These are phyloP conservation scores for Xylariomycetidae sp. DNA, from an alignment of 2,329 filamentous ascomycete species.

Conservation along the genomic window DNA sequence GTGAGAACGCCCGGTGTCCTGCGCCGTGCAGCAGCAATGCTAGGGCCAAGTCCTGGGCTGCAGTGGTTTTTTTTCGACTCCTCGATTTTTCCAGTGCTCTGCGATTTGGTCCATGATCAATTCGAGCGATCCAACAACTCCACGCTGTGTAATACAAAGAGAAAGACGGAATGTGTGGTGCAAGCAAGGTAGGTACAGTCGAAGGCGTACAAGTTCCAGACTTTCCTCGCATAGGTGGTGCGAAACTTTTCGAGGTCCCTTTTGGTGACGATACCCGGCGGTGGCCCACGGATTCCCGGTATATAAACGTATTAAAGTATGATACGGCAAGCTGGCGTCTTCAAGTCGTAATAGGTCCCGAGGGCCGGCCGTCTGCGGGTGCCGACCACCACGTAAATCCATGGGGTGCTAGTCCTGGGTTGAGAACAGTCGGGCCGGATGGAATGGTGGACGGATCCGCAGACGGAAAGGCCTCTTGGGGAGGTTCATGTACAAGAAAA, in stretches of 20 bases:
- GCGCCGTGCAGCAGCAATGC: constrained; percentile 26
- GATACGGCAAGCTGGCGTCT: too few relatives aligned
- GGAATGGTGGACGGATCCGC: too few relatives aligned
- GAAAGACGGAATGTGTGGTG: constrained; percentile 15
- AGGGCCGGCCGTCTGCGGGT: too few relatives aligned
- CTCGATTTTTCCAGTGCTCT: constrained; percentile 16
- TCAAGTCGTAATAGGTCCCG: too few relatives aligned
- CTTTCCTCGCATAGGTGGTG: constrained; percentile 10
- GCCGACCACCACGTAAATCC: too few relatives aligned
- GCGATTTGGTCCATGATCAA: constrained; percentile 17
- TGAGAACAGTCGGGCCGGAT: too few relatives aligned
- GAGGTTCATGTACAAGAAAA: too few relatives aligned
- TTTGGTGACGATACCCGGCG: constrained; percentile 6
- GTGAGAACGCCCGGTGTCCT: constrained; percentile 18
- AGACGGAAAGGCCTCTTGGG: too few relatives aligned
- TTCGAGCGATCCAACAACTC: constrained; percentile 25
- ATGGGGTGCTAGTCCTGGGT: too few relatives aligned
- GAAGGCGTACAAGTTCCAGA: constrained; percentile 17
- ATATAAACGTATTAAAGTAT: too few relatives aligned
- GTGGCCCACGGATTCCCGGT: too few relatives aligned
- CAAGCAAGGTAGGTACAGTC: constrained; percentile 25
- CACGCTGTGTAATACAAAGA: constrained; percentile 26
- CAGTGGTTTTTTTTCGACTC: constrained; percentile 16
- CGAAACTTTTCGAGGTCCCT: constrained; percentile 12
- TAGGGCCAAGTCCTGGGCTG: constrained; percentile 14